These are phyloP conservation scores for Suhomyces wounanorum DNA, from an alignment of 1,139 yeast genomes.

Conservation along the genomic window DNA sequence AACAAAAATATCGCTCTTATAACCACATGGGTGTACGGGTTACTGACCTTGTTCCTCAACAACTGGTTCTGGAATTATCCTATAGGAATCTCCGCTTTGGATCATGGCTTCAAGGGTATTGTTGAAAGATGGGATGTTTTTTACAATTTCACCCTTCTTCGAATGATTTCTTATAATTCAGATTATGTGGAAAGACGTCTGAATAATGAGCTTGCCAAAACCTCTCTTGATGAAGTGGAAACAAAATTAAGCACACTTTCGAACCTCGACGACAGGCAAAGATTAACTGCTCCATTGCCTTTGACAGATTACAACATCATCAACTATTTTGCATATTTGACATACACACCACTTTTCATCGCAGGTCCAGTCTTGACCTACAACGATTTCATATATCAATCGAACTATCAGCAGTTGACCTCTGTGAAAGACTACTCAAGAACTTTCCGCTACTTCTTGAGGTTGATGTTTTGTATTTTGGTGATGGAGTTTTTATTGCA, in stretches of 20 bases:
- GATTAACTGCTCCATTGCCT: conserved; percentile 68
- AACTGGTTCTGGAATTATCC: conserved; percentile 62
- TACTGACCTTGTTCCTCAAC: conserved; percentile 73
- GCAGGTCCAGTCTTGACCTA: conserved; percentile 95
- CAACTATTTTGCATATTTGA: conserved; percentile 73
- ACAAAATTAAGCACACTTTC: conserved; percentile 13
- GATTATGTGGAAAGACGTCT: conserved; percentile 63
- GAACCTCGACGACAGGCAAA: conserved; percentile 58
- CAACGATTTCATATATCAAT: conserved; percentile 85
- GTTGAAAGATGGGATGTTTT: conserved; percentile 94
- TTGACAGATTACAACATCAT: conserved; percentile 55
- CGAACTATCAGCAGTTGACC: conserved; percentile 44
- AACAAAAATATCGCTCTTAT: conserved; percentile 32
- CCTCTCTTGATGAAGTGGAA: conserved; percentile 8
- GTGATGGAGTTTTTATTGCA: conserved; percentile 90
- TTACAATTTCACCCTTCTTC: conserved; percentile 82
- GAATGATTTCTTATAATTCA: conserved; percentile 80
- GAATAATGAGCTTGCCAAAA: conserved; percentile 3
- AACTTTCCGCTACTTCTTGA: conserved; percentile 59
- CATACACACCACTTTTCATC: conserved; percentile 86
- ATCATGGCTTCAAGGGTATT: conserved; percentile 65
- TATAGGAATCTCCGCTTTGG: conserved; percentile 55
- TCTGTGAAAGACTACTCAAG: conserved; percentile 53
- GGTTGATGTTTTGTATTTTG: conserved; percentile 72
- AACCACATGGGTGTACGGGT: conserved; percentile 75